These are phyloP conservation scores for Fagopyrum esculentum DNA, from an alignment of 148 eudicot species.

Conservation along the genomic window DNA sequence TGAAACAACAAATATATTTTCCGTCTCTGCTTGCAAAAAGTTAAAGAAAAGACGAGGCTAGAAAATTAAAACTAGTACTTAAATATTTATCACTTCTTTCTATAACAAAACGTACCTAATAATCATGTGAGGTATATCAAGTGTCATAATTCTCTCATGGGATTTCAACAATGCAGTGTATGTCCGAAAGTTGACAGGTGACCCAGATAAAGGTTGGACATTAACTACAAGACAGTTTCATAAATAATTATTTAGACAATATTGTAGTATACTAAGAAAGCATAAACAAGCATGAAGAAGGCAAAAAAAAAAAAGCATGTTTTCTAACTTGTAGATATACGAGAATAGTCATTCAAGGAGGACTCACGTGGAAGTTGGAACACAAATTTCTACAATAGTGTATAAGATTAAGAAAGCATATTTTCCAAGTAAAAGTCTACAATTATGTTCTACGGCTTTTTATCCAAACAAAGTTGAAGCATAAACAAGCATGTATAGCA, in stretches of 20 bases:
- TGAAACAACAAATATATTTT: slow-evolving; percentile 94
- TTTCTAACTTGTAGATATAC: too few species aligned
- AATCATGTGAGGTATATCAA: slow-evolving; percentile 99
- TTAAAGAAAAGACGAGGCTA: not conserved
- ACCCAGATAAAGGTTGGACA: slow-evolving; percentile 96
- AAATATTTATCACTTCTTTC: not conserved
- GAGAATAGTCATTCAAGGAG: too few species aligned
- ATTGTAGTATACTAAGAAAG: too few species aligned
- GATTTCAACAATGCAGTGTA: slow-evolving; percentile 93
- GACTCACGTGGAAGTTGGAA: too few species aligned
- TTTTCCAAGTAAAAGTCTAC: too few species aligned
- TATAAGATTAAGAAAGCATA: too few species aligned
- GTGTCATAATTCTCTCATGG: slow-evolving; percentile 99
- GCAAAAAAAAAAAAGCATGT: too few species aligned
- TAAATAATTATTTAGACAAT: not conserved
- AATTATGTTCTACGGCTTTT: too few species aligned
- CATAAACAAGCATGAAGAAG: too few species aligned
- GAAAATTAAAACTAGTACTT: not conserved
- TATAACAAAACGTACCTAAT: slow-evolving; percentile 52
- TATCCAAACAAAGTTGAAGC: too few species aligned
- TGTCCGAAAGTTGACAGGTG: slow-evolving; percentile 93
- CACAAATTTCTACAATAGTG: too few species aligned
- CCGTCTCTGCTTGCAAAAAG: slow-evolving; percentile 72
- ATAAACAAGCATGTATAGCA: too few species aligned
- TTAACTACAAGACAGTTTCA: slow-evolving; percentile 54